Conservation (phyloP, 2,329 filamentous ascomycete genomes). For the Colletotrichum liriopes region DNA sequence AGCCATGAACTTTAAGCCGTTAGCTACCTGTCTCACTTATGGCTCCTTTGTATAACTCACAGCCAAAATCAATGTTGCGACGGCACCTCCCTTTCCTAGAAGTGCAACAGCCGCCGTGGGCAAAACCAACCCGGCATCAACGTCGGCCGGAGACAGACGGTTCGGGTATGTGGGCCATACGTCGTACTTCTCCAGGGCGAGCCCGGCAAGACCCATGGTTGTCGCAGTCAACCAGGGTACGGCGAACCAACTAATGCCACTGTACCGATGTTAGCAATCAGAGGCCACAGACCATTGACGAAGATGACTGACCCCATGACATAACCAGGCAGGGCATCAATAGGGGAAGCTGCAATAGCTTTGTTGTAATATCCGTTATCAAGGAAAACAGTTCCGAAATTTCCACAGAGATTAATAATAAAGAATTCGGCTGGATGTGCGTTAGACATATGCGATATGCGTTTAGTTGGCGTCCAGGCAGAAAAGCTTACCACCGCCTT, state of each 20-base stretch:
- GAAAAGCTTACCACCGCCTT: slow-evolving; percentile 71
- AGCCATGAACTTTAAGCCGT: slow-evolving; percentile 77
- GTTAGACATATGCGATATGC: not conserved
- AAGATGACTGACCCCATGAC: slow-evolving; percentile 73
- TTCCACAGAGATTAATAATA: slow-evolving; percentile 88
- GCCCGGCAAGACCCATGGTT: slow-evolving; percentile 86
- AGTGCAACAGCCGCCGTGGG: slow-evolving; percentile 89
- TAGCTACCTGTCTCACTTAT: not conserved
- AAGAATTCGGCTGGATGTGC: slow-evolving; percentile 78
- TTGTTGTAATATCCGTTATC: slow-evolving; percentile 96
- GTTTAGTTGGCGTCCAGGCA: accelerated
- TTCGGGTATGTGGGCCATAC: slow-evolving; percentile 81
- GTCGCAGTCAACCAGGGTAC: slow-evolving; percentile 93
- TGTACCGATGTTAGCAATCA: not conserved
- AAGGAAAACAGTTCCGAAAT: slow-evolving; percentile 88
- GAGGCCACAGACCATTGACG: not conserved
- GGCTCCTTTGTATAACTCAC: not conserved
- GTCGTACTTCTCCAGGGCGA: slow-evolving; percentile 83
- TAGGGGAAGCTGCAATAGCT: slow-evolving; percentile 88
- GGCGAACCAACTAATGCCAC: slow-evolving; percentile 89
- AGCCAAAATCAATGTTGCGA: slow-evolving; percentile 83
- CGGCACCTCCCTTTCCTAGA: slow-evolving; percentile 85
- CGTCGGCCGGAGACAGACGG: slow-evolving; percentile 81
- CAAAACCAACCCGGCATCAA: slow-evolving; percentile 86
- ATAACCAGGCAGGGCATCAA: slow-evolving; percentile 90